phyloP scores from a whole-genome alignment of 768 basidiomycete species.

The Pleurotus ostreatus region DNA sequence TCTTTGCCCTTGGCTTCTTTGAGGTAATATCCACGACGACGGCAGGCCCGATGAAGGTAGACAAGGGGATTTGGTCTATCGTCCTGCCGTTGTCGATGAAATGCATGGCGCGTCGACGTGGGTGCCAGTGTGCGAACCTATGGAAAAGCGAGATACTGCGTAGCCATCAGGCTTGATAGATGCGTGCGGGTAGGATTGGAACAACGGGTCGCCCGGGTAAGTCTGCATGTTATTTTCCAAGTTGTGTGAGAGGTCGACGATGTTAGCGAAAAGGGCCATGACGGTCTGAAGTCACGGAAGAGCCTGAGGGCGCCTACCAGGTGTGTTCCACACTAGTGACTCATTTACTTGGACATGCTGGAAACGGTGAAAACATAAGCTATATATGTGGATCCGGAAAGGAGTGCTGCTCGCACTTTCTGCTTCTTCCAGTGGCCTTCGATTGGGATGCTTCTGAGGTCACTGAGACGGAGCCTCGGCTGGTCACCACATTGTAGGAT shows the following conservation, averaged over 20 bases:
- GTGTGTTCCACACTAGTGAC: no score
- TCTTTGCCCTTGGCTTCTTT: constrained; percentile 38
- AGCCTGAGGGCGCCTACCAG: no score
- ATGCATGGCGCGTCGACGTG: constrained; percentile 79
- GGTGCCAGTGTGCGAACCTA: constrained; percentile 74
- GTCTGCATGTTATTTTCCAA: constrained; percentile 40
- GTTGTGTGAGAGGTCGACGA: constrained; percentile 54
- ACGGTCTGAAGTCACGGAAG: no score
- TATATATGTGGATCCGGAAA: no score
- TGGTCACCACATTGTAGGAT: no score
- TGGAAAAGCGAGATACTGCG: constrained; percentile 45
- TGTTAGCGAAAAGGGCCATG: not conserved
- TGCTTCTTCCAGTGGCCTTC: no score
- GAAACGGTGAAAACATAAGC: no score
- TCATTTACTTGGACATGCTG: no score
- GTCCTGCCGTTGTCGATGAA: constrained; percentile 56
- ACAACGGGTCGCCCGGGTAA: constrained; percentile 56
- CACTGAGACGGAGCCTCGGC: no score
- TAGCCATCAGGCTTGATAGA: constrained; percentile 44
- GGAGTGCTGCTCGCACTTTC: no score
- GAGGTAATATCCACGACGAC: constrained; percentile 51
- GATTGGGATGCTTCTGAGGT: no score
- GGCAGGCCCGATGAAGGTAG: constrained; percentile 50
- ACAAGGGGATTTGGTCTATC: constrained; percentile 55
- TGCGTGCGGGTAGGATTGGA: constrained; percentile 31